These are phyloP conservation scores for Nemania sp. DNA, from an alignment of 2,329 filamentous ascomycete species.

Conservation along the genomic window DNA sequence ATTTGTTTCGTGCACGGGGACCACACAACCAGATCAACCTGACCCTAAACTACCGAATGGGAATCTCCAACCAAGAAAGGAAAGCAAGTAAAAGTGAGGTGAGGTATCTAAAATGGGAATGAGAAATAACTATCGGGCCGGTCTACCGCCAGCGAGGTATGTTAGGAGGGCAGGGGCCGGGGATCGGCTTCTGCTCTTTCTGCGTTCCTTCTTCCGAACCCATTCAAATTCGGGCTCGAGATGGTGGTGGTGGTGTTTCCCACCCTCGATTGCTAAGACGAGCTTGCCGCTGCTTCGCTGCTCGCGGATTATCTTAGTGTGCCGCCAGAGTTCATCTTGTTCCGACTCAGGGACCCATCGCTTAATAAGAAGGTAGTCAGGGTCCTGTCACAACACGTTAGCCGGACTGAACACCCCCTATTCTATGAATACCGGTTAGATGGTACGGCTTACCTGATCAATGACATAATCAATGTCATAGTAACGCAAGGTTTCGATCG, in stretches of 20 bases:
- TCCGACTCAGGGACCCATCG: constrained; percentile 78
- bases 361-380: constrained; percentile 79
- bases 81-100: background rate
- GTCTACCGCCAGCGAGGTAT: constrained; percentile 67
- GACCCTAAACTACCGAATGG: constrained; percentile 9
- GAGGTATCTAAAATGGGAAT: background rate
- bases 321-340: constrained; percentile 78
- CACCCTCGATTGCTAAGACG: constrained; percentile 61
- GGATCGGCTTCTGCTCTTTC: constrained; percentile 69
- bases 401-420: background rate
- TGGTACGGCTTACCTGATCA: constrained; percentile 63
- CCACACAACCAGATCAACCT: constrained; percentile 14
- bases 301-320: constrained; percentile 74
- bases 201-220: constrained; percentile 69
- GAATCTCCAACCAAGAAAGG: background rate
- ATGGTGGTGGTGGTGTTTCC: constrained; percentile 53
- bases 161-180: constrained; percentile 66
- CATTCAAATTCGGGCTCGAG: constrained; percentile 65
- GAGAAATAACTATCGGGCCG: constrained; percentile 40
- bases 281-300: constrained; percentile 59
- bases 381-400: constrained; percentile 60
- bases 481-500: constrained; percentile 69
- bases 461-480: constrained; percentile 69
- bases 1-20: constrained; percentile 10
- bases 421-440: background rate